Base-by-base conservation (phyloP, 768 basidiomycete species). In the Mycena chlorophos region DNA sequence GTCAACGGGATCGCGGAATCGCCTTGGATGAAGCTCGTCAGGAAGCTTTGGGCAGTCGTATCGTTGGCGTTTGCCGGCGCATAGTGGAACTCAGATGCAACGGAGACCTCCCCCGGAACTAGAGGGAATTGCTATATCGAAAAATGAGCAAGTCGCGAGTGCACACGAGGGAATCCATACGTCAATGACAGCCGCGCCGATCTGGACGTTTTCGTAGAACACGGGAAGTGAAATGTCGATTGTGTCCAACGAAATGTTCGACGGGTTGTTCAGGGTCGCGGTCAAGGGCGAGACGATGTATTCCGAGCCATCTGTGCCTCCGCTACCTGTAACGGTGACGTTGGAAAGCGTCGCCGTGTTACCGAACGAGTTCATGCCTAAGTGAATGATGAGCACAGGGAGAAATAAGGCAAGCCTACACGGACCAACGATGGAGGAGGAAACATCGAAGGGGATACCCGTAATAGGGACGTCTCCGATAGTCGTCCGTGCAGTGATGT, bases 381-480 rank as follows among this genome's bases (percentile, higher is more conserved):
- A 1, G 28, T 22, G 43, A 26, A 16, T 47, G 51, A 10, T 38
- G 5, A 43, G 17, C 28, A 31, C 26, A n/a, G n/a, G 50, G 37
- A 8, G 10, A 48, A n/a, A 55, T 51, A 2, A 30, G 5, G 28
- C 10, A n/a, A 17, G 31, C 16, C 55, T 26, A 34, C 23, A 59
- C 66, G 26, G 50, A 79, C 85, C 86, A 63, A 76, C 76, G 55
- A 91, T 60, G 43, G 68, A 68, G 5, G 87, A 85, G 3, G 72
- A 64, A 14, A 89, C 84, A 49, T 81, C 74, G 66, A 89, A 86
- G 0, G 80, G 75, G 60, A 90, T 85, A 5, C 80, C 80, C 3
- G 78, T 72, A 56, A 91, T 88, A 3, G 82, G 81, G 12, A 89
- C 76, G 62, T 88, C 69, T 13, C 88, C 88, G 31, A 89, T 83